phyloP scores from a whole-genome alignment of 257 asterid species.

The Lycium barbarum region DNA sequence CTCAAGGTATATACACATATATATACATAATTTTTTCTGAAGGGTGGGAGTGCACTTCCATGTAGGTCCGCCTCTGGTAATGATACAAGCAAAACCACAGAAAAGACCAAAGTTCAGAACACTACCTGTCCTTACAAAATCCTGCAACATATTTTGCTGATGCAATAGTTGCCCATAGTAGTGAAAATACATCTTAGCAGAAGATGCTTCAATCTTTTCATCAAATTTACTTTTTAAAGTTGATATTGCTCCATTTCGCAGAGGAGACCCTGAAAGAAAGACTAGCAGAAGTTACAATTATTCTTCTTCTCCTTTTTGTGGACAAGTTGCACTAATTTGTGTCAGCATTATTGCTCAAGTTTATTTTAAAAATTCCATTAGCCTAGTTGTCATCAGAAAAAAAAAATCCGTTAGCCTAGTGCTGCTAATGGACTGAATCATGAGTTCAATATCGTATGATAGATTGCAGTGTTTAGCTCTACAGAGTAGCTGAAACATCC shows the following conservation, averaged over 20 bases:
- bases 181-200: conserved; percentile 98
- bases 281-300: background rate
- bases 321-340: background rate
- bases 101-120: conserved; percentile 14
- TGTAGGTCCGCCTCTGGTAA: no score
- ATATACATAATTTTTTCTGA: no score
- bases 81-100: background rate
- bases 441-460: background rate
- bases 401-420: background rate
- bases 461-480: background rate
- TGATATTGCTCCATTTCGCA: conserved; percentile 68
- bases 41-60: no score
- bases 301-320: background rate
- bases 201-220: conserved; percentile 91
- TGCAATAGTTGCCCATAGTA: conserved; percentile 97
- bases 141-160: conserved; percentile 99
- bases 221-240: conserved; percentile 81
- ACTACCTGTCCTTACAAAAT: conserved; percentile 95
- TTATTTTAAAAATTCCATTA: background rate
- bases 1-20: no score
- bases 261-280: conserved; percentile 54
- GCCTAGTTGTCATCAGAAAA: no score
- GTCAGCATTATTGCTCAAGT: background rate
- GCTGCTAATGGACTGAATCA: conserved; percentile 21
- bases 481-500: conserved; percentile 17